A percentile compares a stretch with the other conserved stretches of the same genome.
Conservation (phyloP, 2,329 filamentous ascomycete species). For the Colletotrichum destructivum region DNA sequence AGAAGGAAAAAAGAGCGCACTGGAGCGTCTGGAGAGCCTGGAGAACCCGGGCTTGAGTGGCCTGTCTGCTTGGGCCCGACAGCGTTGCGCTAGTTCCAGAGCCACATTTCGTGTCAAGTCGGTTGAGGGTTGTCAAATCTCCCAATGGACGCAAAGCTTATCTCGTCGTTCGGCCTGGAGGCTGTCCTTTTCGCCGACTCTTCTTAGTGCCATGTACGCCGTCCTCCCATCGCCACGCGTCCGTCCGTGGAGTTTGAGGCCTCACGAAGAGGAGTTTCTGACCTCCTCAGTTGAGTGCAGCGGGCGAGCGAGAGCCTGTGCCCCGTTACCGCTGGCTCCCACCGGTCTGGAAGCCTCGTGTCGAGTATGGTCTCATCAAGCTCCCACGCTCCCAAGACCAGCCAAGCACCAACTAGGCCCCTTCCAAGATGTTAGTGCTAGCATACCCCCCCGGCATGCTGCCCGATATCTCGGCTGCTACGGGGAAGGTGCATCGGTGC, state of each 20-base stretch:
- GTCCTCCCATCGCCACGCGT: background rate
- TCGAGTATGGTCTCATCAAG: background rate
- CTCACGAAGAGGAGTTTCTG: background rate
- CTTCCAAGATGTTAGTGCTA: background rate
- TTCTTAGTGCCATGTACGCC: too few relatives aligned
- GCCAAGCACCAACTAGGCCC: conserved; percentile 11
- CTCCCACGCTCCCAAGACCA: conserved; percentile 1
- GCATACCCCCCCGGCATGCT: background rate
- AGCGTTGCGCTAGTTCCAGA: conserved; percentile 6
- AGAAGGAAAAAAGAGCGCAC: background rate
- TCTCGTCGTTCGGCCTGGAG: background rate
- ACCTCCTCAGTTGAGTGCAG: background rate
- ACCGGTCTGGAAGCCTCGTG: background rate
- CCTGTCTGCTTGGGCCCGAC: background rate
- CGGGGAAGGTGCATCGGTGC: background rate
- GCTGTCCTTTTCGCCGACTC: too few relatives aligned
- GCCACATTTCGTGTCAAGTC: conserved; percentile 13
- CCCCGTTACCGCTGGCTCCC: background rate
- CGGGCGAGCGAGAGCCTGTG: background rate
- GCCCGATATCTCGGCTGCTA: conserved; percentile 7
- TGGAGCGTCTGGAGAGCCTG: background rate
- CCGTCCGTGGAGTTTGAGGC: too few relatives aligned
- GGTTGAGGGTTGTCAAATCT: too few relatives aligned
- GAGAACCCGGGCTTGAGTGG: background rate
- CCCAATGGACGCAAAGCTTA: conserved; percentile 32